Percentiles rank a stretch among this genome's conserved stretches.
These are phyloP conservation scores for Euphorbia celastroides DNA, from an alignment of 441 rosid genomes.

Conservation along the genomic window DNA sequence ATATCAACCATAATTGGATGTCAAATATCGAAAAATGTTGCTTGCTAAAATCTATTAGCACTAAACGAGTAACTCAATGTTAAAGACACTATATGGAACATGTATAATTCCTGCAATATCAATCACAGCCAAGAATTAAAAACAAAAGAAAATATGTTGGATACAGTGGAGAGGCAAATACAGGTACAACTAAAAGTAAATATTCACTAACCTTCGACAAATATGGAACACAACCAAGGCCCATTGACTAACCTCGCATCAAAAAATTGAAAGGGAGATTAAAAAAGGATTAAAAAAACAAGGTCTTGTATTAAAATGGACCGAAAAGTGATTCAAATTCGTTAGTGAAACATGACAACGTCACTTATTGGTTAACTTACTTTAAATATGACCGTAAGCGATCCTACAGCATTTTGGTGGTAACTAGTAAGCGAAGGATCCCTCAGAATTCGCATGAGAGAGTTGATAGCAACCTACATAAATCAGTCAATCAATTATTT, in stretches of 20 bases:
- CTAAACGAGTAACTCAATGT: neutral
- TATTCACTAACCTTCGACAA: constrained; percentile 80
- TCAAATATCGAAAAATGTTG: neutral
- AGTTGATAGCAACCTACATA: constrained; percentile 91
- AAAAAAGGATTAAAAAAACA: neutral
- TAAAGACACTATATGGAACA: neutral
- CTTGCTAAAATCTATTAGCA: neutral
- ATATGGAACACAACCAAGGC: constrained; percentile 97
- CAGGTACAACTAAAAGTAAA: constrained; percentile 14
- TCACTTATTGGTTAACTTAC: constrained; percentile 29
- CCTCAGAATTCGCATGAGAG: constrained; percentile 97
- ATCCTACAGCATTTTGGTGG: constrained; percentile 99
- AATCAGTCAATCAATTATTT: constrained; percentile 17
- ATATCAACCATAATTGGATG: neutral
- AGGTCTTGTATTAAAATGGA: neutral
- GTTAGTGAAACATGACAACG: constrained; percentile 4
- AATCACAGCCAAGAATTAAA: neutral
- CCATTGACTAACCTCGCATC: constrained; percentile 94
- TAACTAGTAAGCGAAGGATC: constrained; percentile 96
- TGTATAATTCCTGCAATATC: neutral
- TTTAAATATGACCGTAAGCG: constrained; percentile 98
- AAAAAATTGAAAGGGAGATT: neutral
- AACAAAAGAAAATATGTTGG: neutral
- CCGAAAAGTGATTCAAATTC: constrained; percentile 2
- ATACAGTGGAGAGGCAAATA: neutral